Evolutionary conservation across 2,329 filamentous ascomycete species (phyloP).

Genomic region (Cordyceps farinosa): DNA sequence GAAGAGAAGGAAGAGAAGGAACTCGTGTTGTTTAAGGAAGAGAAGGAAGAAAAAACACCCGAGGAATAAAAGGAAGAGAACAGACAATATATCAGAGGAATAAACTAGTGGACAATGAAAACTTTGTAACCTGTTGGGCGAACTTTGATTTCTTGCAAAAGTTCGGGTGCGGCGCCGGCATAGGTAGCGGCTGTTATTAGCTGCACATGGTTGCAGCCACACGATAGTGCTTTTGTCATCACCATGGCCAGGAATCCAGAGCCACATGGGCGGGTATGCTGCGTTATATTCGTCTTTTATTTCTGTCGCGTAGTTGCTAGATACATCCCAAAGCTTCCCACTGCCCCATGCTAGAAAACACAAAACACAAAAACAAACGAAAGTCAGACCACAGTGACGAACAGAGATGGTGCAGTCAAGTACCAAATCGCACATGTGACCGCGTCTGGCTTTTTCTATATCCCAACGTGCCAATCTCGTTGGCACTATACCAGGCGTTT

Average conservation of each 20-base stretch:
- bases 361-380: slow-evolving; percentile 8
- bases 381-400: slow-evolving; percentile 3
- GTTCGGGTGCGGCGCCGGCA: background rate
- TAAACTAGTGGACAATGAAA: background rate
- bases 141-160: no score
- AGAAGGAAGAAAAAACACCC: no score
- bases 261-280: background rate
- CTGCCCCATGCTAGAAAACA: slow-evolving; percentile 5
- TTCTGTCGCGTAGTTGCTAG: slow-evolving; percentile 16
- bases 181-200: no score
- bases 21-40: no score
- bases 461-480: slow-evolving; percentile 9
- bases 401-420: background rate
- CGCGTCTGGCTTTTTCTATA: slow-evolving; percentile 13
- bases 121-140: background rate
- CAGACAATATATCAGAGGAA: background rate
- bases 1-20: background rate
- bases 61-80: no score
- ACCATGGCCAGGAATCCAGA: background rate
- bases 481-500: slow-evolving; percentile 15
- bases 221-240: no score
- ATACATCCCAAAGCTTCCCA: slow-evolving; percentile 15
- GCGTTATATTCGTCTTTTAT: slow-evolving; percentile 17
- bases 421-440: background rate
- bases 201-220: no score